Percentiles rank a stretch among this genome's conserved stretches.
These are phyloP conservation scores for Paxillus rubicundulus DNA, from an alignment of 768 basidiomycete species.

Conservation along the genomic window DNA sequence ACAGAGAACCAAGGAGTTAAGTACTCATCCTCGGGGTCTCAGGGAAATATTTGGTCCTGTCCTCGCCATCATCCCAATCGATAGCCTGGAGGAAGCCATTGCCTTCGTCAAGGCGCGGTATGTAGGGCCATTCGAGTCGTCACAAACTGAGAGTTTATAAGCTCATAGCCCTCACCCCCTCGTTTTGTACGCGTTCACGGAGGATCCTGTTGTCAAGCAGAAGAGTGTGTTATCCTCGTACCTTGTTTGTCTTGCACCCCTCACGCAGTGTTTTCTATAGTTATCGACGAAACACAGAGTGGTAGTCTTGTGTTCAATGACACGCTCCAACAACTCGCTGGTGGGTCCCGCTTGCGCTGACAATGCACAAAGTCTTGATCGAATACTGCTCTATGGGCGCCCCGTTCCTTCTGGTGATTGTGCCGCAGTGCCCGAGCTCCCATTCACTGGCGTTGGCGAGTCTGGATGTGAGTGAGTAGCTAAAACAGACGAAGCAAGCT, in stretches of 20 bases:
- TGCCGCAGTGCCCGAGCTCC: constrained; percentile 38
- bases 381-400: too few relatives aligned
- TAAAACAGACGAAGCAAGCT: background rate
- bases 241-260: background rate
- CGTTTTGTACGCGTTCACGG: constrained; percentile 63
- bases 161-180: constrained; percentile 52
- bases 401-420: background rate
- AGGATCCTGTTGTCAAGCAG: constrained; percentile 39
- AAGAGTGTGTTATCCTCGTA: constrained; percentile 30
- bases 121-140: constrained; percentile 6
- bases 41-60: constrained; percentile 78
- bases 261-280: constrained; percentile 30
- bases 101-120: constrained; percentile 53
- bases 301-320: constrained; percentile 62
- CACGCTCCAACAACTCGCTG: constrained; percentile 49
- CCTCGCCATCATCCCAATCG: constrained; percentile 59
- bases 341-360: constrained; percentile 30
- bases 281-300: constrained; percentile 53
- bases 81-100: constrained; percentile 53
- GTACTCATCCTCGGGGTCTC: background rate
- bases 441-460: constrained; percentile 56
- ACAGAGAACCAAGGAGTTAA: background rate
- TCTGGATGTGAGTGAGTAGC: constrained; percentile 55
- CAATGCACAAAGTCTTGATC: constrained; percentile 11
- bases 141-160: background rate